A percentile compares a stretch with the other conserved stretches of the same genome.
Evolutionary conservation across 1,139 yeast species (phyloP).

Genomic region (Hyphopichia fennica): DNA sequence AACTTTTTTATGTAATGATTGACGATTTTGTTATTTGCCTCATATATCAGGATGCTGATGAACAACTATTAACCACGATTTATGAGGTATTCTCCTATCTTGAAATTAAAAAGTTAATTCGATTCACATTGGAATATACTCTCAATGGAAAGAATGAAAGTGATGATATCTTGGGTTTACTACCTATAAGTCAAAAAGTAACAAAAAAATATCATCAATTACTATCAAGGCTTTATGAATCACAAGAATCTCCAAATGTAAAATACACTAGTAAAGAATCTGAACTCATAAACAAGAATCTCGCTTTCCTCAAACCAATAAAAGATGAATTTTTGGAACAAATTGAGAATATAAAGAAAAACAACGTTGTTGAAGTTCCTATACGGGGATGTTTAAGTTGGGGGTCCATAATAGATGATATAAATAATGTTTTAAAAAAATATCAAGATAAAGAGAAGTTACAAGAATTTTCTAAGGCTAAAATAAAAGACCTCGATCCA

Average conservation of each 20-base stretch:
- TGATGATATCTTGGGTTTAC: conserved; percentile 42
- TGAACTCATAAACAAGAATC: conserved; percentile 11
- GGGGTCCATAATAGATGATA: conserved; percentile 24
- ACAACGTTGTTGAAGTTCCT: conserved; percentile 8
- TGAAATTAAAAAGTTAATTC: conserved; percentile 50
- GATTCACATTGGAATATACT: conserved; percentile 67
- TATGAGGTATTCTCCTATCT: conserved; percentile 51
- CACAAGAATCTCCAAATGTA: not conserved
- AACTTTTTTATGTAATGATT: conserved; percentile 42
- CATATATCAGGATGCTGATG: conserved; percentile 66
- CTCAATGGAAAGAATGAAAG: conserved; percentile 48
- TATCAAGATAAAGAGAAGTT: conserved; percentile 31
- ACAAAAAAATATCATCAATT: conserved; percentile 8
- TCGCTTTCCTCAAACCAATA: conserved; percentile 28
- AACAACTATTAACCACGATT: conserved; percentile 46
- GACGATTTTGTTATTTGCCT: conserved; percentile 57
- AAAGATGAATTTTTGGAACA: conserved; percentile 29
- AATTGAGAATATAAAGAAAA: conserved; percentile 11
- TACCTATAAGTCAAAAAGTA: conserved; percentile 21
- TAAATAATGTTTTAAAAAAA: conserved; percentile 29
- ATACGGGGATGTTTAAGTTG: conserved; percentile 14
- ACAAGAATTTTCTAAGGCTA: conserved; percentile 35
- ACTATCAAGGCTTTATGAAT: not conserved
- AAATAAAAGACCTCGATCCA: conserved; percentile 44
- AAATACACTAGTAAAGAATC: not conserved